Evolutionary conservation across 441 rosid genomes (phyloP).

Genomic region (Gossypium aridum): DNA sequence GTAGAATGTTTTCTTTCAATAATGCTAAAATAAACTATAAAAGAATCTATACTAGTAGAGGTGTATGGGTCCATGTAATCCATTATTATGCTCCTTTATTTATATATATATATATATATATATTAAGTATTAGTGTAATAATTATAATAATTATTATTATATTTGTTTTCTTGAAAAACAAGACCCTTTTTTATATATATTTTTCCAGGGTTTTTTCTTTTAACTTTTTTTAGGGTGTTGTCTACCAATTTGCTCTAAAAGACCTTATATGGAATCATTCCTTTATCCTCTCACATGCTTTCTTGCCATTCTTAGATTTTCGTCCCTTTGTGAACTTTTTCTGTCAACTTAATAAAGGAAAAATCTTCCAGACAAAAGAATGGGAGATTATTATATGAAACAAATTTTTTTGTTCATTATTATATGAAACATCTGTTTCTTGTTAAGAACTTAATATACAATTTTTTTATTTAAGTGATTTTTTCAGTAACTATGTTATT

Average conservation of each 20-base stretch:
- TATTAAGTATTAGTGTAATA: no score
- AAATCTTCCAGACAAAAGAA: not conserved
- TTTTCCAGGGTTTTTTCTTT: not conserved
- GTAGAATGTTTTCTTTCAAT: not conserved
- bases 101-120: not conserved
- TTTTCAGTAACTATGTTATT: not conserved
- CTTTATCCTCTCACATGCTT: conserved; percentile 17
- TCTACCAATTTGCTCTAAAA: conserved; percentile 26
- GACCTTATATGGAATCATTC: conserved; percentile 23
- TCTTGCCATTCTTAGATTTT: conserved; percentile 4
- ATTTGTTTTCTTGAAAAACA: not conserved
- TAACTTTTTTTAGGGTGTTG: conserved; percentile 15
- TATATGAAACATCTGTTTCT: not conserved
- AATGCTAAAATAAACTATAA: no score
- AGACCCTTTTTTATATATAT: not conserved
- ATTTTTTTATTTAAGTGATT: not conserved
- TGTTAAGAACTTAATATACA: not conserved
- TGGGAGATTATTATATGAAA: no score
- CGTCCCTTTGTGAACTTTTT: not conserved
- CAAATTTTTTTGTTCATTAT: no score
- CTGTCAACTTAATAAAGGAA: not conserved
- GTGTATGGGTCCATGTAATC: conserved; percentile 21
- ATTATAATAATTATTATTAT: no score
- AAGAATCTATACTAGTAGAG: not conserved
- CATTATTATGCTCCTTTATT: conserved; percentile 25